Conservation (phyloP, 305 asterid species). For the Fraxinus platypoda region DNA sequence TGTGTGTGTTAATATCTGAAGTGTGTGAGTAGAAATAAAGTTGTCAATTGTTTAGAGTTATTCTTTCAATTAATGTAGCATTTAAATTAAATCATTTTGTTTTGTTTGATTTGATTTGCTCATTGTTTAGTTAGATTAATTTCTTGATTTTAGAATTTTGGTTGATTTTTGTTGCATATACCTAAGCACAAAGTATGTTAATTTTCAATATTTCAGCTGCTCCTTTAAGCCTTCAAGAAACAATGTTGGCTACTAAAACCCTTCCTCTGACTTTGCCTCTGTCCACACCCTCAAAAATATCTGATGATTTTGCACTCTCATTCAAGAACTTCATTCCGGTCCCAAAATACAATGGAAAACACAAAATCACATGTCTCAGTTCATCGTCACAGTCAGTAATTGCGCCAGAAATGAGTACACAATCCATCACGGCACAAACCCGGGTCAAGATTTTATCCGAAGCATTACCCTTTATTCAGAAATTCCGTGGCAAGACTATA, state of each 20-base stretch:
- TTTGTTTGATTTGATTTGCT: not conserved
- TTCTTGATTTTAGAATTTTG: not conserved
- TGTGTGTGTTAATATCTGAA: not conserved
- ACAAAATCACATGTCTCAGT: conserved; percentile 33
- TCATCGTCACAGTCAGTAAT: conserved; percentile 41
- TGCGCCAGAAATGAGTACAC: conserved; percentile 28
- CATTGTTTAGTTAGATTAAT: not conserved
- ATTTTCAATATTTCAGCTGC: not conserved
- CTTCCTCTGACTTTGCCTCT: conserved; percentile 36
- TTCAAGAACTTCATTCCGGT: conserved; percentile 19
- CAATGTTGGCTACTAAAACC: conserved; percentile 56
- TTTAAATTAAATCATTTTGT: not conserved
- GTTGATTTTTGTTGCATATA: not conserved
- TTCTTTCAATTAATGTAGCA: not conserved
- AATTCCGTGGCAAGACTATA: conserved; percentile 76
- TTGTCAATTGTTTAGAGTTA: not conserved
- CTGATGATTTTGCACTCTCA: conserved; percentile 23
- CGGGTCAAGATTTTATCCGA: conserved; percentile 77
- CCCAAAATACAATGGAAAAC: conserved; percentile 21
- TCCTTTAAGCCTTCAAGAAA: conserved; percentile 17
- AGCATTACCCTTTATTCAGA: conserved; percentile 78
- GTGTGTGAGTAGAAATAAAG: not conserved
- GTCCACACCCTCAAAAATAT: conserved; percentile 21
- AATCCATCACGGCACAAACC: conserved; percentile 49
- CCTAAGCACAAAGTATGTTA: not conserved